Conservation (phyloP, 257 asterid genomes). For the Solanum virginianum region DNA sequence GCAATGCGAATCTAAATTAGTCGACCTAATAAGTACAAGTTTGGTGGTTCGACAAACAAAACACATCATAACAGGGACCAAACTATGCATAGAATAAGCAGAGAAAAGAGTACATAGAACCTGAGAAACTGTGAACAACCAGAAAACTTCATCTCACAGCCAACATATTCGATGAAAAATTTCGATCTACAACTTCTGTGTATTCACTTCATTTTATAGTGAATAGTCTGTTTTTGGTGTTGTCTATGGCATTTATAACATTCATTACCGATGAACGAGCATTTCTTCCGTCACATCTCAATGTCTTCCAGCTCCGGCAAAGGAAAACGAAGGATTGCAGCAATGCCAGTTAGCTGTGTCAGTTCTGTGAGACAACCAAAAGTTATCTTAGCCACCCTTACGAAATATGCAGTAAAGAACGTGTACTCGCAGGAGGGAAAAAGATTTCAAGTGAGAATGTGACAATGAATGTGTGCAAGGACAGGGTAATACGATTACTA, state of each 20-base stretch:
- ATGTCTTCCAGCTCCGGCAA: constrained; percentile 88
- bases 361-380: constrained; percentile 40
- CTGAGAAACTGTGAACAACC: not conserved
- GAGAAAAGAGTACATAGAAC: not conserved
- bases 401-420: not conserved
- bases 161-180: not conserved
- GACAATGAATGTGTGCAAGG: not conserved
- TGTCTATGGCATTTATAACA: not conserved
- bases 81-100: not conserved
- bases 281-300: constrained; percentile 47
- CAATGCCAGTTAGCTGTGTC: constrained; percentile 74
- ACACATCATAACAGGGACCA: not conserved
- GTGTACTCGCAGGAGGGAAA: not conserved
- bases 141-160: not conserved
- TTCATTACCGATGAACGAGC: not conserved
- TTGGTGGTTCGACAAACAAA: not conserved
- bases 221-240: not conserved
- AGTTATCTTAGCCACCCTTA: not conserved
- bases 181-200: not conserved
- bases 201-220: not conserved
- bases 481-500: not conserved
- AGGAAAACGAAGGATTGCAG: constrained; percentile 94
- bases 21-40: not conserved
- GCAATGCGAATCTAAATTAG: not conserved
- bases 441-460: not conserved